These are phyloP conservation scores for Dendrostoma leiphaemia DNA, from an alignment of 2,329 filamentous ascomycete species.

Conservation along the genomic window DNA sequence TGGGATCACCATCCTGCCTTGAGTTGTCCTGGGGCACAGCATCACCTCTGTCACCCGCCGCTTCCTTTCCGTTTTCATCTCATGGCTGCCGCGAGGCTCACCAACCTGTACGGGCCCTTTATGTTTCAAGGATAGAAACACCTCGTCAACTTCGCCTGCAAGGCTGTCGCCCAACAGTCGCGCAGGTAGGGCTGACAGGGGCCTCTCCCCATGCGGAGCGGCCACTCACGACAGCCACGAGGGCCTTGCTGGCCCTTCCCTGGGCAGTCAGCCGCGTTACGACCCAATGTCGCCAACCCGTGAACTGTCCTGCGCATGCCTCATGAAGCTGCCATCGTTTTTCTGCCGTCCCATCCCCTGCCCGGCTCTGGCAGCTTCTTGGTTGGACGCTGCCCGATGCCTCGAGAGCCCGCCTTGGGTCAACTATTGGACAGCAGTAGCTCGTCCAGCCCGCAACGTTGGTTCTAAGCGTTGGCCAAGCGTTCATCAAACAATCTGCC, in stretches of 20 bases:
- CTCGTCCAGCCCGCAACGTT: not conserved
- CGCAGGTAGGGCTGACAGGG: conserved; percentile 1
- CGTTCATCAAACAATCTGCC: not conserved
- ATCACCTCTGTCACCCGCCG: not conserved
- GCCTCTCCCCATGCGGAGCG: not conserved
- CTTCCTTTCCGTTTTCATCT: not conserved
- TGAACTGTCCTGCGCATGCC: not conserved
- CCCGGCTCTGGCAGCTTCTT: conserved; percentile 6
- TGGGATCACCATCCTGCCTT: not conserved
- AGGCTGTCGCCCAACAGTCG: conserved; percentile 4
- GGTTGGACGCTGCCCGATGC: not conserved
- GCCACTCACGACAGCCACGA: not conserved
- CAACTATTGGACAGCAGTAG: not conserved
- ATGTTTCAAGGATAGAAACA: not conserved
- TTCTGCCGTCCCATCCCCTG: not conserved
- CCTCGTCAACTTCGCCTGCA: not conserved
- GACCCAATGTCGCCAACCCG: not conserved
- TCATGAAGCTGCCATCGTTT: too few species aligned
- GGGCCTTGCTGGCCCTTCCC: conserved; percentile 1
- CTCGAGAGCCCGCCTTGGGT: not conserved
- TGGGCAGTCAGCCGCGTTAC: too few species aligned
- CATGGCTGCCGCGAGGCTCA: not conserved
- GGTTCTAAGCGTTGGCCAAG: not conserved
- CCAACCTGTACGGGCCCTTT: too few species aligned
- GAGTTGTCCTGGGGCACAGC: not conserved